Evolutionary conservation across 208 protist species (phyloP), one percentile per base, ranked within the genome.

Genomic region (Tritrichomonas foetus): DNA sequence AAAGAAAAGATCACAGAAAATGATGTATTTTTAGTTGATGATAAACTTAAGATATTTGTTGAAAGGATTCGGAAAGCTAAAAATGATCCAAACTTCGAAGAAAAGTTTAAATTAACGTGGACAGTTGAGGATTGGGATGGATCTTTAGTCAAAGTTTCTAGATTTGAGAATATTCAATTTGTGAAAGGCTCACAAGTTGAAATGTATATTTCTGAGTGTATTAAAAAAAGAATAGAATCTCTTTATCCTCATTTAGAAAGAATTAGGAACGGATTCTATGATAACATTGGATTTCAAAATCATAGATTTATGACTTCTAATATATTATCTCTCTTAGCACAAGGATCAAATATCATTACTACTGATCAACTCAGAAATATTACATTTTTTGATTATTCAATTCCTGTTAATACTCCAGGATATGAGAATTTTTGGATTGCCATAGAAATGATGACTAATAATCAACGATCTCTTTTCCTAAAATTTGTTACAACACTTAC

Each of bases 401-500:
- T 33, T 14, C 27, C 33, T 20, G 74, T 33, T 50, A 82, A 50
- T 1, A 47, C 22, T 20, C 47, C 47, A 9, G 41, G 27, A 44
- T 50, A 50, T 20, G 47, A 89, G 20, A 89, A 36, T 3, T 89
- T 89, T 47, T 89, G 44, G 14, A 89, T 25, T 11, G 44, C 78
- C 57, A 47, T 89, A 2, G 78, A 89, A 49, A 89, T 16, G 39
- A 16, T 89, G 41, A 89, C 53, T n/a, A 53, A 89, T 9, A 36
- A 57, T 3, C 78, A 89, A 49, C 33, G 41, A 36, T 47, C 33
- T 20, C 47, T 89, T 0, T 39, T 89, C 0, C 41, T 89, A 9
- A 89, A 89, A 27, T 89, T 89, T n/a, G 57, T 89, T 57, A 89
- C 78, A 39, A 57, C 47, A 57, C 30, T 89, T 3, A 53, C 78